Evolutionary conservation across 768 basidiomycete species (phyloP).

Genomic region (Chalciporus chontae): DNA sequence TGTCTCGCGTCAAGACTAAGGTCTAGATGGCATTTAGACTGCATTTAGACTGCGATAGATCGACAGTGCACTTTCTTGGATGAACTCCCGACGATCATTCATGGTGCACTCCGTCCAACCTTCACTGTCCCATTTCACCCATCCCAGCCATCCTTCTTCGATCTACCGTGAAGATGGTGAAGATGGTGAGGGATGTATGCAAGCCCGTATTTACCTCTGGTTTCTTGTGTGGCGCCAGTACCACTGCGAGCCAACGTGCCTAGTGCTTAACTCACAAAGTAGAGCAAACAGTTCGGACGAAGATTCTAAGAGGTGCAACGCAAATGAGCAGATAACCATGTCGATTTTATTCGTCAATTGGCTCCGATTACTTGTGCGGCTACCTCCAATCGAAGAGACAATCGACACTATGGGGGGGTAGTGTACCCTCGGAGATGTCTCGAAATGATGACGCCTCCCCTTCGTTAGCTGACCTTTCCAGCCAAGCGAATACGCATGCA

Average conservation of each 20-base stretch:
- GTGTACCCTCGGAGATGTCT: constrained; percentile 54
- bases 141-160: constrained; percentile 66
- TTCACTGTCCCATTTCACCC: constrained; percentile 58
- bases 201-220: constrained; percentile 51
- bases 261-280: constrained; percentile 63
- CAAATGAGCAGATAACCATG: constrained; percentile 71
- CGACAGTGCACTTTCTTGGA: constrained; percentile 41
- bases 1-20: neutral
- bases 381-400: constrained; percentile 7
- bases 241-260: constrained; percentile 60
- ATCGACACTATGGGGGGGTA: constrained; percentile 36
- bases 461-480: constrained; percentile 40
- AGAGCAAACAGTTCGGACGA: constrained; percentile 62
- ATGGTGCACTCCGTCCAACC: constrained; percentile 43
- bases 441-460: constrained; percentile 47
- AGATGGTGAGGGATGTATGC: neutral
- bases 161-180: constrained; percentile 37
- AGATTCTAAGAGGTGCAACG: constrained; percentile 63
- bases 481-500: constrained; percentile 49
- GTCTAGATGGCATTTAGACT: constrained; percentile 12
- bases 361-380: neutral
- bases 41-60: constrained; percentile 27
- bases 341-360: constrained; percentile 37
- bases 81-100: constrained; percentile 40
- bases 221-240: constrained; percentile 74